These are phyloP conservation scores for Schizonepeta tenuifolia DNA, from an alignment of 257 asterid genomes.

Conservation along the genomic window DNA sequence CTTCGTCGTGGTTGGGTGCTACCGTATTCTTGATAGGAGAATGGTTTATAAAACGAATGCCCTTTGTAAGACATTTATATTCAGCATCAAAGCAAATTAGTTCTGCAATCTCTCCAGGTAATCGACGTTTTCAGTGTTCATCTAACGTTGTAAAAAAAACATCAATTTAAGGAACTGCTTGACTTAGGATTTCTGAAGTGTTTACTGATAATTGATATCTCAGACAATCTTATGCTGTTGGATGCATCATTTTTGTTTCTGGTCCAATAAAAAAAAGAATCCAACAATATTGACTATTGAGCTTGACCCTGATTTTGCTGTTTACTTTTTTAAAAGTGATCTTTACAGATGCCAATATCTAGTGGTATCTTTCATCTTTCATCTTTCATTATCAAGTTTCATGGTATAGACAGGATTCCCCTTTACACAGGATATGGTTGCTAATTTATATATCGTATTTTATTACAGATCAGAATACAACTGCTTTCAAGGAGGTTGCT, in stretches of 20 bases:
- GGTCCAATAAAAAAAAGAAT: constrained; percentile 13
- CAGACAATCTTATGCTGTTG: constrained; percentile 9
- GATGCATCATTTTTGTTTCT: background rate
- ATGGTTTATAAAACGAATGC: constrained; percentile 91
- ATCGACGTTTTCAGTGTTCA: constrained; percentile 17
- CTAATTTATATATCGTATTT: constrained; percentile 30
- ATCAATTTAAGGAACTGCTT: constrained; percentile 16
- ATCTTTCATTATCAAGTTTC: constrained; percentile 1
- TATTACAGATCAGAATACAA: constrained; percentile 74
- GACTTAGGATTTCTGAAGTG: background rate
- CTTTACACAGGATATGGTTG: constrained; percentile 16
- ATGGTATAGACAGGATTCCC: background rate
- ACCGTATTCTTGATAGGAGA: constrained; percentile 93
- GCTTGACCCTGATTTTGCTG: background rate
- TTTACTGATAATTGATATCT: no score
- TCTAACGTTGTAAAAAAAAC: background rate
- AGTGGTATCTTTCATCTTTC: background rate
- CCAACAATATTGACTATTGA: background rate
- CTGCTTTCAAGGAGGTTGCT: constrained; percentile 96
- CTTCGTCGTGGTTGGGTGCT: constrained; percentile 93
- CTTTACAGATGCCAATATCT: background rate
- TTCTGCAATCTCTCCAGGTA: constrained; percentile 94
- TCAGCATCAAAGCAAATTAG: constrained; percentile 93
- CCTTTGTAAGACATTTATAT: constrained; percentile 77
- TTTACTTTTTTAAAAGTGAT: background rate